phyloP scores from a whole-genome alignment of 371 early-diverging fungal species.

The Rhizomucor miehei region DNA sequence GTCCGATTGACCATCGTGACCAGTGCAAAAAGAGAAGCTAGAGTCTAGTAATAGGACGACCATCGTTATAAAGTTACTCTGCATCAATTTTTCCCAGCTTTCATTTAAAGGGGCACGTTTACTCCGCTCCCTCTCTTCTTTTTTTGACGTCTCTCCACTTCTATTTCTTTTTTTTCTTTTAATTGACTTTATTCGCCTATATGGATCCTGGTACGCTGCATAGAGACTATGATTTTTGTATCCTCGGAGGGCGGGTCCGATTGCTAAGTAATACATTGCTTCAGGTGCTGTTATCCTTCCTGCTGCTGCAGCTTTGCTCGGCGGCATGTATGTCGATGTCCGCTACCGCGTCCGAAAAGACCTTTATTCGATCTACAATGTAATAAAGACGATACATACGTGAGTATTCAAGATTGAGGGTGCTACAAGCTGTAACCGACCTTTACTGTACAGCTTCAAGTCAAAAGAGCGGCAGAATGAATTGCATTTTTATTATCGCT shows the following conservation, averaged over 20 bases:
- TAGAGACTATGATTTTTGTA: too few relatives aligned
- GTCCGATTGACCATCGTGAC: too few relatives aligned
- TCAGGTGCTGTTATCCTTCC: conserved; percentile 12
- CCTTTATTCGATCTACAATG: conserved; percentile 7
- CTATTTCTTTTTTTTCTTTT: neutral
- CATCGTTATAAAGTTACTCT: too few relatives aligned
- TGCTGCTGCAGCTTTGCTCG: conserved; percentile 13
- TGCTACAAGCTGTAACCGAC: neutral
- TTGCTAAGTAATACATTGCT: too few relatives aligned
- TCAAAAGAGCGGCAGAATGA: conserved; percentile 3
- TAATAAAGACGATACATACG: conserved; percentile 7
- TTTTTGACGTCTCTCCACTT: too few relatives aligned
- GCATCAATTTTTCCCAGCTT: too few relatives aligned
- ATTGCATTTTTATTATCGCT: conserved; percentile 25
- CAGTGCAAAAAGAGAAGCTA: too few relatives aligned
- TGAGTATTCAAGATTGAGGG: conserved; percentile 1
- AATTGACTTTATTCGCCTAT: neutral
- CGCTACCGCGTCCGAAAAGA: conserved; percentile 17
- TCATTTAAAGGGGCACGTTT: too few relatives aligned
- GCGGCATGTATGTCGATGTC: conserved; percentile 26
- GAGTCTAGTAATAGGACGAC: too few relatives aligned
- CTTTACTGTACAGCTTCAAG: conserved; percentile 2
- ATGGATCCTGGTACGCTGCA: neutral
- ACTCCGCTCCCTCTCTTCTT: neutral
- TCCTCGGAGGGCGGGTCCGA: too few relatives aligned